Evolutionary conservation across 257 asterid species (phyloP), one percentile per base, ranked within the genome.

Genomic region (Solanum rostratum): DNA sequence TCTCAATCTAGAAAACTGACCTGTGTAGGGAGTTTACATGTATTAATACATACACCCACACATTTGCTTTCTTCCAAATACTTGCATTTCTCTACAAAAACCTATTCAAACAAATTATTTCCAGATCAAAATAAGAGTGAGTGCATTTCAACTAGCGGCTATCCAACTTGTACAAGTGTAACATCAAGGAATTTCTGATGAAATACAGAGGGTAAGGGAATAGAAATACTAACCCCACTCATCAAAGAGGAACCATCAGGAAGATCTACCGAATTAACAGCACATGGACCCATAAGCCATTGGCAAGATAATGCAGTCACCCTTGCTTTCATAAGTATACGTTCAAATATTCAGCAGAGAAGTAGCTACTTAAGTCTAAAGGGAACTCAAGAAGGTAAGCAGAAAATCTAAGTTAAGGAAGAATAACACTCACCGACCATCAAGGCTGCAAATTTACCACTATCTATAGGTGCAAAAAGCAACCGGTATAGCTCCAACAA

Each of bases 21-120:
- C 97, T 94, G 98, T 33, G 98, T 95, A 24, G 98, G 98, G 73
- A 94, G 97, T 89, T 95, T 94, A 82, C 98, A 95, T 30, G 98
- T 95, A 85, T 94, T 94, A 71, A 93, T 87, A 79, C 98, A 94
- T 55, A 93, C 91, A 76, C 98, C 98, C 43, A 92, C 95, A 65
- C 98, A 95, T 89, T 94, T 95, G 94, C 98, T 95, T 89, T 93
- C 96, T 87, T 94, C 97, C 89, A 95, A 91, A 87, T 95, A 95
- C 91, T 94, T 95, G 93, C 98, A 95, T 86, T 91, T 94, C 88
- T 95, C 98, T 29, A 95, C 97, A 41, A 87, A 91, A 27, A 95
- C 98, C 98, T 95, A 81, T 88, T 87, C 3, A 7, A 81, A 45
- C 39, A 24, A n/a, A 11, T 13, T 18, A 9, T n/a, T 71, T 53